Evolutionary conservation across 2,329 filamentous ascomycete species (phyloP).

Genomic region (Fusarium bactridioides): DNA sequence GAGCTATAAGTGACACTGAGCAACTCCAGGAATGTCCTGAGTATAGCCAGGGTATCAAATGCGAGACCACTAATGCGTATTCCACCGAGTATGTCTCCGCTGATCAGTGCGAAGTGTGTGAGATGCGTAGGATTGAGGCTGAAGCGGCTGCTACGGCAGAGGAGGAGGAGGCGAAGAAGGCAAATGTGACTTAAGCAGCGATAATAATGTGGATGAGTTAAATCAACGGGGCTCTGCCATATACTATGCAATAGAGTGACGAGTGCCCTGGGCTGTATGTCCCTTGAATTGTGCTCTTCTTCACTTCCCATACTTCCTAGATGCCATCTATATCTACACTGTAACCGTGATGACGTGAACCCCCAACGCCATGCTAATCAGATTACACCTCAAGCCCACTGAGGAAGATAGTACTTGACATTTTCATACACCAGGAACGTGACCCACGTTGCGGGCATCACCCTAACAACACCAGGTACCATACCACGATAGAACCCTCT

Average conservation of each 20-base stretch:
- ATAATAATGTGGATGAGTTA: background rate
- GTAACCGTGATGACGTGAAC: background rate
- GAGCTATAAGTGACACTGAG: constrained; percentile 10
- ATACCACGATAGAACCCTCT: constrained; percentile 92
- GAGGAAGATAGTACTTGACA: constrained; percentile 74
- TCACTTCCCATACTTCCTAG: background rate
- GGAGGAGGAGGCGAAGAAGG: background rate
- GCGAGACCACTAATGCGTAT: background rate
- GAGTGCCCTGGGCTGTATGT: background rate
- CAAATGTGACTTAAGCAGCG: background rate
- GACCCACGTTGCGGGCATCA: constrained; percentile 93
- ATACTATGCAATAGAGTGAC: background rate
- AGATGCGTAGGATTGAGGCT: background rate
- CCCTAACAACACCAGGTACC: constrained; percentile 86
- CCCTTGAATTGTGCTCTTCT: background rate
- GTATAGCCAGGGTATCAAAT: background rate
- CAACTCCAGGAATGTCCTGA: background rate
- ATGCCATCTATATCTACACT: background rate
- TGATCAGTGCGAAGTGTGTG: constrained; percentile 22
- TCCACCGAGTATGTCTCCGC: constrained; percentile 16
- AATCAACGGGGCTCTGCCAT: background rate
- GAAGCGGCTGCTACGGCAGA: constrained; percentile 2
- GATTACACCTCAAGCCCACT: constrained; percentile 43
- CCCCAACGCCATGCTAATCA: background rate
- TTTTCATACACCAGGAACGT: constrained; percentile 99